Evolutionary conservation across 495 filamentous ascomycete genomes (phyloP), one percentile per base, ranked within the genome.

Genomic region (Friedmanniomyces endolithicus): DNA sequence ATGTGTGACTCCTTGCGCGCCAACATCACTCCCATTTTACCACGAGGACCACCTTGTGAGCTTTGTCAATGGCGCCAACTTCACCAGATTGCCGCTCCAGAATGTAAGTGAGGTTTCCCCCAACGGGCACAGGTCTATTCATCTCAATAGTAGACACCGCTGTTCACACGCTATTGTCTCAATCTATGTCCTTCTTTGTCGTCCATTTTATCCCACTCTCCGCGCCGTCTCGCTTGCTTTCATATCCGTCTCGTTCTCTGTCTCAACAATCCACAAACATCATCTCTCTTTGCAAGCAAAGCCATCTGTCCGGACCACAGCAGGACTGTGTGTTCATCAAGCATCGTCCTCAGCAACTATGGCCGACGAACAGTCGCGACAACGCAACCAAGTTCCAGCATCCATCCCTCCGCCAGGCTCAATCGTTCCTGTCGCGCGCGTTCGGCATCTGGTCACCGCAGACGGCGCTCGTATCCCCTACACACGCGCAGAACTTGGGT

Each of bases 1-100:
- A 47, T 47, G 44, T 47, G 44, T 47, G 44, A 29, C 44, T 47
- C 44, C 44, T 47, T 47, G 44, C 23, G 44, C 23, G 23, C 44
- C 44, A 9, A 47, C 44, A 47, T 47, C 19, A n/a, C 23, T 22
- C 9, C 17, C 23, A 23, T 19, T 24, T 19, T 6, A 4, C 44
- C 23, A 47, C 44, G 7, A 47, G 12, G 16, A 14, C 20, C 23
- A 47, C 12, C 6, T 6, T 29, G 19, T 11, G 44, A 25, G 11
- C 17, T 4, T 2, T 47, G 3, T n/a, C 6, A 3, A 3, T 14
- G 4, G 16, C 16, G 20, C 16, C 39, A n/a, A n/a, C n/a, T n/a
- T n/a, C n/a, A n/a, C n/a, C n/a, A n/a, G n/a, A n/a, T n/a, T n/a
- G n/a, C n/a, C n/a, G n/a, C n/a, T n/a, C n/a, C n/a, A n/a, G n/a